Conservation (phyloP, 2,329 filamentous ascomycete genomes). For the Chaetothyriales sp. region DNA sequence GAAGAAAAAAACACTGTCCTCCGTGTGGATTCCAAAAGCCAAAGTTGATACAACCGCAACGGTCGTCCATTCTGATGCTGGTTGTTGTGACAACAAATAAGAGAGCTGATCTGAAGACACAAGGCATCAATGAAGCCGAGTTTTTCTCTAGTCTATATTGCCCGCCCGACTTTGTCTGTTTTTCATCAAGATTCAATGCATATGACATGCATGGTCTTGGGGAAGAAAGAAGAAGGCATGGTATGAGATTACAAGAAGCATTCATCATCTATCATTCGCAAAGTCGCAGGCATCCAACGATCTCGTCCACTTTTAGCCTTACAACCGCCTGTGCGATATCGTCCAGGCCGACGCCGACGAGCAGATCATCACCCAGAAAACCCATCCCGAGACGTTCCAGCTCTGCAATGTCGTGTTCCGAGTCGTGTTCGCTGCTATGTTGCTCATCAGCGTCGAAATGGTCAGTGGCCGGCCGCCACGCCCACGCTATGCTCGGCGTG, state of each 20-base stretch:
- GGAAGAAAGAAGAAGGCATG: constrained; percentile 1
- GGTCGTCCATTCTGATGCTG: constrained; percentile 1
- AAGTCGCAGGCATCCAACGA: constrained; percentile 24
- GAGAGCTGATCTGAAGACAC: constrained; percentile 4
- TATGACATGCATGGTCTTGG: constrained; percentile 2
- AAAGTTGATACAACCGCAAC: constrained; percentile 16
- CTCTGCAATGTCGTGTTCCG: constrained; percentile 16
- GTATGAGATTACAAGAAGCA: background rate
- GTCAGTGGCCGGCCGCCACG: constrained; percentile 17
- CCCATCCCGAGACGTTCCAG: constrained; percentile 22
- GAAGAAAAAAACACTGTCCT: background rate
- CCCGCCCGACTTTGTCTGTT: too few relatives aligned
- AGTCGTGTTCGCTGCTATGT: too few relatives aligned
- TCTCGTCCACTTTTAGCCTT: constrained; percentile 19
- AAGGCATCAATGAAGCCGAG: background rate
- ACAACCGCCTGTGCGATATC: constrained; percentile 24
- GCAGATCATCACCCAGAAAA: constrained; percentile 26
- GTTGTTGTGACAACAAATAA: constrained; percentile 7
- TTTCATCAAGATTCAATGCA: constrained; percentile 1
- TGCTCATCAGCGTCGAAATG: constrained; percentile 3
- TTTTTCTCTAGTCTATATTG: background rate
- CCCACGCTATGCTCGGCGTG: constrained; percentile 26
- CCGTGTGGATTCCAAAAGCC: constrained; percentile 10
- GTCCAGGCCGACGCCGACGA: constrained; percentile 26
- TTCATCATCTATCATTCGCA: constrained; percentile 14